Conservation (phyloP, 371 early-diverging fungal genomes). For the Coemansia sp. region DNA sequence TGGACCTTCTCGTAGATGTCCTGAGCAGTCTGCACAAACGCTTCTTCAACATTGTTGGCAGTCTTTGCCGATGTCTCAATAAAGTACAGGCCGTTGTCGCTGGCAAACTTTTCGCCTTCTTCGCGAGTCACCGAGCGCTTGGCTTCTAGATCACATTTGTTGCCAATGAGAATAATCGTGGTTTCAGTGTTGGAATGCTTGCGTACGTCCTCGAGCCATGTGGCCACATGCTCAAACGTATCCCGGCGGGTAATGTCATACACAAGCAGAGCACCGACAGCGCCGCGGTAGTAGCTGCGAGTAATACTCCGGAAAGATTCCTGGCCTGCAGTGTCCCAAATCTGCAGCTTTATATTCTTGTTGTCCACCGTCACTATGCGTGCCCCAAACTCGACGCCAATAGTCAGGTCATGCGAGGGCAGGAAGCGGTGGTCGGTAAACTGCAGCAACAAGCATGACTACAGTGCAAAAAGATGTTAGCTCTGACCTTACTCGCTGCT, state of each 20-base stretch:
- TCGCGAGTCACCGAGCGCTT: slow-evolving; percentile 81
- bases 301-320: slow-evolving; percentile 95
- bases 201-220: slow-evolving; percentile 89
- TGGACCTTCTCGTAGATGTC: slow-evolving; percentile 83
- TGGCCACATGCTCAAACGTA: slow-evolving; percentile 84
- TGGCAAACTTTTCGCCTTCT: slow-evolving; percentile 87
- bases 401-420: slow-evolving; percentile 82
- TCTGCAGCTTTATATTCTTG: slow-evolving; percentile 91
- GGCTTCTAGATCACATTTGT: slow-evolving; percentile 87
- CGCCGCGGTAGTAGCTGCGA: slow-evolving; percentile 96
- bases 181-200: slow-evolving; percentile 89
- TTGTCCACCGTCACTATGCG: slow-evolving; percentile 74
- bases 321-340: slow-evolving; percentile 99
- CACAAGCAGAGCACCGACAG: slow-evolving; percentile 88
- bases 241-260: slow-evolving; percentile 85
- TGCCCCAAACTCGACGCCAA: slow-evolving; percentile 86
- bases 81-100: slow-evolving; percentile 79
- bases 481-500: neutral
- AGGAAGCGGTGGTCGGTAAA: slow-evolving; percentile 82
- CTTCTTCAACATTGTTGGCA: slow-evolving; percentile 86
- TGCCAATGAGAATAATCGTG: slow-evolving; percentile 89
- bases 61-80: slow-evolving; percentile 94
- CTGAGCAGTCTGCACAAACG: slow-evolving; percentile 73
- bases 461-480: slow-evolving; percentile 6
- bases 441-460: slow-evolving; percentile 79